Percentiles rank a stretch among this genome's conserved stretches.
Conservation (phyloP, 2,329 filamentous ascomycete genomes). For the Epichloe hybrida region DNA sequence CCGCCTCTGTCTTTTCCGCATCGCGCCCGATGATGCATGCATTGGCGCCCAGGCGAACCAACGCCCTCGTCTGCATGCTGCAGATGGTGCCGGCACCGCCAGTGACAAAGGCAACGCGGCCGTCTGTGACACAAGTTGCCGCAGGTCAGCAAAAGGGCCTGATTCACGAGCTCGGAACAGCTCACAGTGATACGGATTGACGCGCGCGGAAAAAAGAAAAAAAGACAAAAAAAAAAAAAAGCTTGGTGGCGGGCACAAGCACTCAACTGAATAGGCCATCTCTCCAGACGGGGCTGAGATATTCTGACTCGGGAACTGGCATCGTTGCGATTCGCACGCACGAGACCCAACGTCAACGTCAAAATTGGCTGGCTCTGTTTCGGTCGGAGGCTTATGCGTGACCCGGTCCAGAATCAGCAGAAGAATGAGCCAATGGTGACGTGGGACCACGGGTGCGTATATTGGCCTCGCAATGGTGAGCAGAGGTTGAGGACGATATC, state of each 20-base stretch:
- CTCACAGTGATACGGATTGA: no score
- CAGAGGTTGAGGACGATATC: no score
- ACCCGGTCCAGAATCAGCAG: no score
- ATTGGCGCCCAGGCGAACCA: conserved; percentile 83
- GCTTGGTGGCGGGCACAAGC: background rate
- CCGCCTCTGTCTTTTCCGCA: conserved; percentile 69
- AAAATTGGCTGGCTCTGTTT: no score
- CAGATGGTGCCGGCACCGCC: conserved; percentile 91
- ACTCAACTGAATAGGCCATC: conserved; percentile 68
- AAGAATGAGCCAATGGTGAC: no score
- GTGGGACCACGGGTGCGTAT: no score
- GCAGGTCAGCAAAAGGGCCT: background rate
- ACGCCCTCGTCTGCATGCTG: conserved; percentile 79
- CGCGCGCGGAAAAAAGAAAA: no score
- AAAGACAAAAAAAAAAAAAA: background rate
- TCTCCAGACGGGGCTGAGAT: conserved; percentile 71
- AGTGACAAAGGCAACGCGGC: conserved; percentile 88
- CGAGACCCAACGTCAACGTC: no score
- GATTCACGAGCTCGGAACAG: no score
- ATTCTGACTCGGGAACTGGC: conserved; percentile 58
- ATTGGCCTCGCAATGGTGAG: no score
- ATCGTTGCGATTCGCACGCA: conserved; percentile 26
- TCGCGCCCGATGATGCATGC: conserved; percentile 91
- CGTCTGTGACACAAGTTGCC: conserved; percentile 37
- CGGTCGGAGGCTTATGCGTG: no score